phyloP scores from a whole-genome alignment of 192 early-diverging fungal genomes.

The Borealophlyctis nickersoniae region DNA sequence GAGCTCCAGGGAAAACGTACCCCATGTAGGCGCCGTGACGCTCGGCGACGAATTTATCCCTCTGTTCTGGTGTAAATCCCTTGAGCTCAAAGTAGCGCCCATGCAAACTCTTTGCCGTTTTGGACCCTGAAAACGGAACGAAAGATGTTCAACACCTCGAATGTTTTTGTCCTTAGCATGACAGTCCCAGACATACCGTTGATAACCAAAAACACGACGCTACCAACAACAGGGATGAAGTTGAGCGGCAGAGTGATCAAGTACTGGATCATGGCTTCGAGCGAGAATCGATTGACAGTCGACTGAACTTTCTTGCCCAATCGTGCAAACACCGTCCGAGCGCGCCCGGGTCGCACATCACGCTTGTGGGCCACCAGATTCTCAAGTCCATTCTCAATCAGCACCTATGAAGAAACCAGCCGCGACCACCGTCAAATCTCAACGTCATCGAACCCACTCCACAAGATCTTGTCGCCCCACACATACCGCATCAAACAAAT shows the following conservation, averaged over 20 bases:
- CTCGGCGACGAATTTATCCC: conserved; percentile 5
- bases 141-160: not conserved
- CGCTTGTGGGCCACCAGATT: conserved; percentile 6
- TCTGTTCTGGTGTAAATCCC: conserved; percentile 13
- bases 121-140: not conserved
- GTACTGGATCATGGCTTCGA: conserved; percentile 21
- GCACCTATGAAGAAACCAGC: not conserved
- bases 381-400: conserved; percentile 1
- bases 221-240: conserved; percentile 57
- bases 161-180: no score
- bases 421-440: not conserved
- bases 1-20: not conserved
- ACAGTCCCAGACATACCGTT: conserved; percentile 18
- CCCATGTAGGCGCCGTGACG: conserved; percentile 15
- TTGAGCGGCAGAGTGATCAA: conserved; percentile 59
- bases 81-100: conserved; percentile 26
- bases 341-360: not conserved
- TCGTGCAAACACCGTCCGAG: not conserved
- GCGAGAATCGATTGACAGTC: conserved; percentile 18
- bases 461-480: not conserved
- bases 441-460: not conserved
- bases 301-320: conserved; percentile 6
- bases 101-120: conserved; percentile 15
- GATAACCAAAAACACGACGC: conserved; percentile 37
- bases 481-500: conserved; percentile 18